phyloP scores from a whole-genome alignment of 441 rosid genomes.

The Aleurites moluccanus region DNA sequence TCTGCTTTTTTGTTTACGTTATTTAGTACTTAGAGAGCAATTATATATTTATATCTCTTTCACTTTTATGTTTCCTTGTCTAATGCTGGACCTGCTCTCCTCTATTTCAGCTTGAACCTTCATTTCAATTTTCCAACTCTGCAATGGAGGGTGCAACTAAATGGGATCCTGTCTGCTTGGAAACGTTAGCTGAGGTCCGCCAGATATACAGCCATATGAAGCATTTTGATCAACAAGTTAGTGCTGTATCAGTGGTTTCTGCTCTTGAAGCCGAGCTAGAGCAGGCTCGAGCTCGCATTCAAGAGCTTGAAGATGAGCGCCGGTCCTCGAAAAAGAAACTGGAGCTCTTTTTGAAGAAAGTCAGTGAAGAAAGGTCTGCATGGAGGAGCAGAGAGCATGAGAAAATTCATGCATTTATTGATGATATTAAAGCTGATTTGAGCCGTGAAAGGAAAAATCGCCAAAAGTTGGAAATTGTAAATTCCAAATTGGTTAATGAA shows the following conservation, averaged over 20 bases:
- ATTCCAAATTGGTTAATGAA: slow-evolving; percentile 86
- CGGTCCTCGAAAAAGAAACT: slow-evolving; percentile 70
- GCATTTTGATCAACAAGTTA: slow-evolving; percentile 65
- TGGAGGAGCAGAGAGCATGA: slow-evolving; percentile 92
- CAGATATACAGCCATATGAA: slow-evolving; percentile 58
- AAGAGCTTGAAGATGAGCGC: slow-evolving; percentile 76
- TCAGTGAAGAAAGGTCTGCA: slow-evolving; percentile 78
- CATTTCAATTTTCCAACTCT: slow-evolving; percentile 68
- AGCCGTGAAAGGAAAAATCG: slow-evolving; percentile 75
- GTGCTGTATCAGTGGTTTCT: slow-evolving; percentile 66
- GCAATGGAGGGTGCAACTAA: slow-evolving; percentile 93
- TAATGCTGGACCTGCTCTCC: slow-evolving; percentile 18
- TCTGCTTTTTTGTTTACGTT: background rate
- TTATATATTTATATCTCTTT: background rate
- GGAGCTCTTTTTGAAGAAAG: slow-evolving; percentile 87
- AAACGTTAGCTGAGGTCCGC: slow-evolving; percentile 55
- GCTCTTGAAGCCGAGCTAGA: slow-evolving; percentile 72
- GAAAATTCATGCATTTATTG: slow-evolving; percentile 70
- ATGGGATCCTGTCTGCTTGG: slow-evolving; percentile 79
- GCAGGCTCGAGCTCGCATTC: slow-evolving; percentile 62
- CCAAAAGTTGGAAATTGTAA: slow-evolving; percentile 73
- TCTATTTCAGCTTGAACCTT: slow-evolving; percentile 60
- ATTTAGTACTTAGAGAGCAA: background rate
- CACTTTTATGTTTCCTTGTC: slow-evolving; percentile 8
- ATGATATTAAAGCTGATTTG: slow-evolving; percentile 63